Evolutionary conservation across 2,329 filamentous ascomycete genomes (phyloP).

Genomic region (Hypoxylon sp.): DNA sequence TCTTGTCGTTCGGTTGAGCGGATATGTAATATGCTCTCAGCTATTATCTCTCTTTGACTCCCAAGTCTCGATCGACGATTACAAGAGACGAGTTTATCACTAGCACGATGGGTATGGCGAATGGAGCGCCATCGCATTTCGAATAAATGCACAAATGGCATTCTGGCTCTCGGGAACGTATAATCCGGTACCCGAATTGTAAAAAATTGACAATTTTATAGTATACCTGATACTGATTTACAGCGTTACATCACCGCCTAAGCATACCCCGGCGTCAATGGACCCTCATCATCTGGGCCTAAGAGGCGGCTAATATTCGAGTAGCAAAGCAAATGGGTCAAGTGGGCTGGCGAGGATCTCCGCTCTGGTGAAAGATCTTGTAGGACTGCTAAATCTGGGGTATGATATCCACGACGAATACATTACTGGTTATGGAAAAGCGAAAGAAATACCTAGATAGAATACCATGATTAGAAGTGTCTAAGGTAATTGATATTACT

Average conservation of each 20-base stretch:
- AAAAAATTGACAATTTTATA: slow-evolving; percentile 14
- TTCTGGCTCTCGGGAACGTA: slow-evolving; percentile 20
- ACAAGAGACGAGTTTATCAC: background rate
- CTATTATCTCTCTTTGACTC: background rate
- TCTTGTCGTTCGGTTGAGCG: slow-evolving; percentile 20
- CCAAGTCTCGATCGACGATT: slow-evolving; percentile 1
- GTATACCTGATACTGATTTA: slow-evolving; percentile 16
- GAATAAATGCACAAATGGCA: slow-evolving; percentile 15
- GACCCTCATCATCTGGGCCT: slow-evolving; percentile 9
- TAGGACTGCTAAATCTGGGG: slow-evolving; percentile 6
- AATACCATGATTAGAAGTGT: slow-evolving; percentile 2
- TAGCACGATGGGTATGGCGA: background rate
- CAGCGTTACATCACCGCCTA: slow-evolving; percentile 22
- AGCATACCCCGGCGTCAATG: background rate
- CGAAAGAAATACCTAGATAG: background rate
- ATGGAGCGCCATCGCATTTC: background rate
- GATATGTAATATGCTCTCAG: slow-evolving; percentile 4
- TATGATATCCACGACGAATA: slow-evolving; percentile 7
- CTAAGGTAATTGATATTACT: slow-evolving; percentile 20
- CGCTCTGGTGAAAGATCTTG: slow-evolving; percentile 20
- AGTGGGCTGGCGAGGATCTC: slow-evolving; percentile 6
- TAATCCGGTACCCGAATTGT: slow-evolving; percentile 27
- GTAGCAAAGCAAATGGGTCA: slow-evolving; percentile 19
- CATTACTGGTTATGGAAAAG: slow-evolving; percentile 1
- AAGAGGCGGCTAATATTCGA: slow-evolving; percentile 37